These are phyloP conservation scores for Phytopythium delawarense DNA, from an alignment of 352 stramenopile species.

Conservation along the genomic window DNA sequence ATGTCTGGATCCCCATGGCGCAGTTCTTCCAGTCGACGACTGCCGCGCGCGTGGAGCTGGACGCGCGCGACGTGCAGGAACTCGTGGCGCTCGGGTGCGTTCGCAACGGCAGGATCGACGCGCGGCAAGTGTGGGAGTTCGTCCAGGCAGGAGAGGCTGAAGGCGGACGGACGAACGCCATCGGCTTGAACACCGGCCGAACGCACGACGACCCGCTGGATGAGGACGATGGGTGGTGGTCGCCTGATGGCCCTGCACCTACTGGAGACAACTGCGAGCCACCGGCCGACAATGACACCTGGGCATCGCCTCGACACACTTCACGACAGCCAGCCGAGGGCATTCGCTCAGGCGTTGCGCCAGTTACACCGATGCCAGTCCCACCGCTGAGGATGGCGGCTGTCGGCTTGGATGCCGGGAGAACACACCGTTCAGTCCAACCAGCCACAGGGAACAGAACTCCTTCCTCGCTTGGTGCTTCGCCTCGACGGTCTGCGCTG, in stretches of 20 bases:
- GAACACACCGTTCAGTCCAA: not conserved
- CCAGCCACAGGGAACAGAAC: not conserved
- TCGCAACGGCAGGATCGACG: slow-evolving; percentile 4
- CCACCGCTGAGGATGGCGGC: not conserved
- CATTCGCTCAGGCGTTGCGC: not conserved
- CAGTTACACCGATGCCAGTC: not conserved
- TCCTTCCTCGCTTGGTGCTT: not conserved
- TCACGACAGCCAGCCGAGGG: not conserved
- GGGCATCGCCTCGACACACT: not conserved
- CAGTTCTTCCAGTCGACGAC: slow-evolving; percentile 5
- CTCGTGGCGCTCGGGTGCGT: slow-evolving; percentile 8
- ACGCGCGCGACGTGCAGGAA: slow-evolving; percentile 5
- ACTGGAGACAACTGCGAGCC: slow-evolving; percentile 1
- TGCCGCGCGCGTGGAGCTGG: not conserved
- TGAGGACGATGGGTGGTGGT: slow-evolving; percentile 2
- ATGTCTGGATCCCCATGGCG: slow-evolving; percentile 6
- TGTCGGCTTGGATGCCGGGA: not conserved
- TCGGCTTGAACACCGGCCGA: not conserved
- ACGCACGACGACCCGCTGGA: slow-evolving; percentile 1
- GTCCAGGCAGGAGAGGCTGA: not conserved
- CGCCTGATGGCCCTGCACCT: not conserved
- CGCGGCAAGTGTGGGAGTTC: not conserved
- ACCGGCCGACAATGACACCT: not conserved
- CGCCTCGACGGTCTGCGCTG: not conserved
- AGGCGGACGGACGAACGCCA: not conserved